Conservation (phyloP, 139 green algal species). For the Pycnococcus provasolii region DNA sequence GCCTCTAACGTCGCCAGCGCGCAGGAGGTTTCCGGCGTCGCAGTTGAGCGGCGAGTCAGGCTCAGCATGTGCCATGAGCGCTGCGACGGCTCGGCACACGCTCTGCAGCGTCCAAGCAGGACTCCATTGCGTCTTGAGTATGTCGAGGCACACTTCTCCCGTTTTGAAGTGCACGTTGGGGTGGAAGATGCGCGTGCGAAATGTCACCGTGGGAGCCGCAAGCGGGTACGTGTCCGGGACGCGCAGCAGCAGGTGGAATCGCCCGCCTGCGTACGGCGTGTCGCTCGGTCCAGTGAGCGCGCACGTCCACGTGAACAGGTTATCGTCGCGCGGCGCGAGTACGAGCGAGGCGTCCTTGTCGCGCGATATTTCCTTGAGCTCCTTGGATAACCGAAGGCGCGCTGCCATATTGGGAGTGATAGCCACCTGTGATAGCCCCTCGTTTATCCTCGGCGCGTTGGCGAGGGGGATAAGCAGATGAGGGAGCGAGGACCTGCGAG, state of each 20-base stretch:
- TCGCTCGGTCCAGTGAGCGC: conserved; percentile 58
- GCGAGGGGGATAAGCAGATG: too few species aligned
- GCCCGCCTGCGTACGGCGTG: conserved; percentile 73
- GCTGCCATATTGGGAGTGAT: too few species aligned
- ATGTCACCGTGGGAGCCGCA: conserved; percentile 57
- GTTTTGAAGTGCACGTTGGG: conserved; percentile 89
- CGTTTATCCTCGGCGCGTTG: too few species aligned
- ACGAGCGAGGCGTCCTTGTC: conserved; percentile 33
- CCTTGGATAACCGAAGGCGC: conserved; percentile 7
- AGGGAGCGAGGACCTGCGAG: too few species aligned
- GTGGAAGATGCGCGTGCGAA: conserved; percentile 85
- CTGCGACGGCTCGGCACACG: conserved; percentile 78
- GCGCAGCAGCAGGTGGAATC: conserved; percentile 64
- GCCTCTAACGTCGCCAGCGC: conserved; percentile 59
- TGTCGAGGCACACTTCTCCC: conserved; percentile 92
- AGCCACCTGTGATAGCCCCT: too few species aligned
- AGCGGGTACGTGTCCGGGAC: conserved; percentile 86
- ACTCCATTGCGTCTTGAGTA: conserved; percentile 86
- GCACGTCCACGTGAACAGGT: conserved; percentile 53
- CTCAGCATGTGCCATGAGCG: conserved; percentile 70
- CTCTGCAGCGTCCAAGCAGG: conserved; percentile 86
- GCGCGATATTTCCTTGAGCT: conserved; percentile 28
- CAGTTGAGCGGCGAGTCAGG: conserved; percentile 87
- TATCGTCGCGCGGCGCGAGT: conserved; percentile 58
- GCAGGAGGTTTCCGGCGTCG: conserved; percentile 85